Evolutionary conservation across 2,329 filamentous ascomycete genomes (phyloP).

Genomic region (Ilyonectria robusta): DNA sequence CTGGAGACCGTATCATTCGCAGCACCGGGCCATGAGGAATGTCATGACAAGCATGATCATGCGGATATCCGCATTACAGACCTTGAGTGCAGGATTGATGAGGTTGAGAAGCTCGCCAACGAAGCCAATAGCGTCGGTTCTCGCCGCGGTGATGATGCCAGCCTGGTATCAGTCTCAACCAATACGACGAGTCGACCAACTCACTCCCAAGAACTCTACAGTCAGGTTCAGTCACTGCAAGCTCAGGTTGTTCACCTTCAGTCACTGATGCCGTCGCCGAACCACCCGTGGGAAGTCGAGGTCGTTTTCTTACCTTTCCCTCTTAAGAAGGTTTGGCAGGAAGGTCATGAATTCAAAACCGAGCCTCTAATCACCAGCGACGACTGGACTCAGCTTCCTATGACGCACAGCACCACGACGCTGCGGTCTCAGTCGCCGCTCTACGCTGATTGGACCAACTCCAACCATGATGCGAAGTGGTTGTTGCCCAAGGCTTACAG

Average conservation of each 20-base stretch:
- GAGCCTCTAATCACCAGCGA: slow-evolving; percentile 57
- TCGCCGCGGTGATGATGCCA: slow-evolving; percentile 60
- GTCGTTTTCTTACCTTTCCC: slow-evolving; percentile 82
- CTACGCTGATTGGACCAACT: slow-evolving; percentile 61
- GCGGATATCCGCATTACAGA: slow-evolving; percentile 78
- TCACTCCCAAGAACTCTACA: slow-evolving; percentile 63
- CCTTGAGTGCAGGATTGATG: slow-evolving; percentile 74
- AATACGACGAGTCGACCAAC: slow-evolving; percentile 56
- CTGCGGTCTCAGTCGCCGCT: slow-evolving; percentile 64
- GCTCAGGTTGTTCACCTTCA: slow-evolving; percentile 70
- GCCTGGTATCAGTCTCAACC: slow-evolving; percentile 63
- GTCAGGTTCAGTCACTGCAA: slow-evolving; percentile 65
- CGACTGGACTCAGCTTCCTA: slow-evolving; percentile 70
- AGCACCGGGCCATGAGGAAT: slow-evolving; percentile 75
- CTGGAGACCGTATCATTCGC: slow-evolving; percentile 81
- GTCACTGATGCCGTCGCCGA: slow-evolving; percentile 71
- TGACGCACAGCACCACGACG: slow-evolving; percentile 60
- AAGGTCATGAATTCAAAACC: slow-evolving; percentile 62
- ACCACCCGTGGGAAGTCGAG: slow-evolving; percentile 80
- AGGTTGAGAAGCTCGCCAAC: slow-evolving; percentile 68
- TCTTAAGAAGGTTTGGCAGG: slow-evolving; percentile 69
- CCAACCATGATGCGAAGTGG: slow-evolving; percentile 69
- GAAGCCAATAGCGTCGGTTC: slow-evolving; percentile 61
- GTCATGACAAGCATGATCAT: slow-evolving; percentile 77
- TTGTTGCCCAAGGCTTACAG: slow-evolving; percentile 78